Evolutionary conservation across 345 rosid species (phyloP).

Genomic region (Moricandia arvensis): DNA sequence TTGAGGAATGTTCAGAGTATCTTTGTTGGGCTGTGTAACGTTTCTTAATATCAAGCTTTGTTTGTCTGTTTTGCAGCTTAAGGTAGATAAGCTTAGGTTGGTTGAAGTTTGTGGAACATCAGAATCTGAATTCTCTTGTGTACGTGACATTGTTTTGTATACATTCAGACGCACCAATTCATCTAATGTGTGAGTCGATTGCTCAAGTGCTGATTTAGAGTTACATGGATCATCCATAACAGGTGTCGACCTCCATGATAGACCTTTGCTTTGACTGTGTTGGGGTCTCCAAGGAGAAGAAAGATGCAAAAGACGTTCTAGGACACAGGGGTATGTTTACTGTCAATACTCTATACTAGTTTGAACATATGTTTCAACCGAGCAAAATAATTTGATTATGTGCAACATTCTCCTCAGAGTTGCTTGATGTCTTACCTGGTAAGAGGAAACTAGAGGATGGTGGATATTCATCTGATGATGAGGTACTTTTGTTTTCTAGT

Average conservation of each 20-base stretch:
- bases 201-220: conserved; percentile 22
- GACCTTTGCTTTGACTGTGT: conserved; percentile 39
- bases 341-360: not conserved
- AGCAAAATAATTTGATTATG: conserved; percentile 4
- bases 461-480: conserved; percentile 72
- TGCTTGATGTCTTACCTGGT: conserved; percentile 57
- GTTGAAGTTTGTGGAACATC: conserved; percentile 92
- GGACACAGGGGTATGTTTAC: conserved; percentile 38
- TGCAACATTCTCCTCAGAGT: conserved; percentile 16
- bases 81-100: conserved; percentile 75
- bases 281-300: conserved; percentile 51
- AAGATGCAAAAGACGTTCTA: conserved; percentile 26
- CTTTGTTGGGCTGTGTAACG: not conserved
- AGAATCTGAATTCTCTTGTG: conserved; percentile 77
- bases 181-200: not conserved
- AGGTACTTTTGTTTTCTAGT: conserved; percentile 15
- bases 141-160: no score
- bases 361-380: not conserved
- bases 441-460: conserved; percentile 75
- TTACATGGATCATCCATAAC: not conserved
- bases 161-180: no score
- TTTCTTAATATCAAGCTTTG: not conserved
- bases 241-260: conserved; percentile 38
- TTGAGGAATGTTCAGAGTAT: not conserved
- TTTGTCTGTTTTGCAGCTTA: conserved; percentile 55